Base-by-base conservation (phyloP, 2,329 filamentous ascomycete species). In the Xylaria sp. region DNA sequence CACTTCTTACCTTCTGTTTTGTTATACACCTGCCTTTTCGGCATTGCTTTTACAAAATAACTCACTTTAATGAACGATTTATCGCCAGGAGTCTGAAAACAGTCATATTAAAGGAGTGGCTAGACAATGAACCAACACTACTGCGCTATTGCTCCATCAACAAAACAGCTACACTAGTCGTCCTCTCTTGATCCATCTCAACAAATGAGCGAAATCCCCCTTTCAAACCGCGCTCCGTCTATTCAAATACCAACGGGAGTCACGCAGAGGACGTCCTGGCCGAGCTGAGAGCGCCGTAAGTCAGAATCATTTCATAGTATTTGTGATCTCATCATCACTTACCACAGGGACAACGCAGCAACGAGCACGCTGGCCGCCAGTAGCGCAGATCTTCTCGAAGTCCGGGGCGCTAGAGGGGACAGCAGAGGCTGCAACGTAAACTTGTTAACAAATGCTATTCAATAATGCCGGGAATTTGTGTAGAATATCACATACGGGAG, bases 311-410 rank as follows among this genome's bases (percentile, higher is more conserved):
- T 49, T 23, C 53, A 23, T 56, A 26, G 9, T 1, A 15, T 13
- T 23, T 20, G 3, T n/a, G 6, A 38, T 4, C 54, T 20, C 0
- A 31, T 15, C 31, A 26, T 51, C 6, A 72, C 76, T 77, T 72
- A 77, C 75, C 70, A 87, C 79, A 44, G 85, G 85, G 49, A 87
- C 61, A 53, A 82, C 67, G 73, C 85, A 87, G 82, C 85, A 87
- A 76, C 83, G 83, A 67, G 84, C 84, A 66, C 80, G 80, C 77
- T 85, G 82, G 63, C 84, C 84, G 10, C 72, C 71, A 0, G 66
- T 66, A 28, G 83, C 73, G 73, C 84, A 86, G 71, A 80, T 79
- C 20, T 76, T 73, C 68, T 80, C 77, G 78, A 88, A 86, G 66
- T 80, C 75, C 26, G 79, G 77, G 60, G 81, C 79, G 69, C 76